Conservation (phyloP, 306 rosid genomes). For the Senna tora region DNA sequence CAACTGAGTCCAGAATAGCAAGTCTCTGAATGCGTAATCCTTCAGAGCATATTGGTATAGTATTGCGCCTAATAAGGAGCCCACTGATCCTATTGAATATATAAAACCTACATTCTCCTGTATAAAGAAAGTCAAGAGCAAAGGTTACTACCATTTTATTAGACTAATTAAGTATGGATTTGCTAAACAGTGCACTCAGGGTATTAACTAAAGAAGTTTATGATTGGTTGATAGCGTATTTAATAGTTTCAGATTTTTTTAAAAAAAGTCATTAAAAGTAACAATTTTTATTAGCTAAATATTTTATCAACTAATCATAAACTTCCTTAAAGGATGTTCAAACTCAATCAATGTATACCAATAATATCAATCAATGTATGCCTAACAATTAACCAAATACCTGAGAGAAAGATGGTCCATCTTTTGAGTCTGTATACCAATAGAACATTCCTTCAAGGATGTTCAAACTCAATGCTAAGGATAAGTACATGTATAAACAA, state of each 20-base stretch:
- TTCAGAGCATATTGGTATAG: conserved; percentile 84
- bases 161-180: background rate
- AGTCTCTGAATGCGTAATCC: conserved; percentile 82
- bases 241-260: no score
- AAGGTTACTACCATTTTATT: conserved; percentile 29
- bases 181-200: no score
- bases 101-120: conserved; percentile 91
- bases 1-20: conserved; percentile 94
- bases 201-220: no score
- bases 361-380: background rate
- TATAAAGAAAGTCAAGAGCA: conserved; percentile 36
- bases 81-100: conserved; percentile 80
- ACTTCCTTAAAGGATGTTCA: no score
- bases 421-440: conserved; percentile 87
- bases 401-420: conserved; percentile 88
- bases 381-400: conserved; percentile 45
- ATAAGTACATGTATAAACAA: conserved; percentile 82
- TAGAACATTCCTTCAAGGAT: conserved; percentile 90
- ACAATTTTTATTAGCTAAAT: no score
- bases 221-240: no score
- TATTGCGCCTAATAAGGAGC: conserved; percentile 84
- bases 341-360: no score
- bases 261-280: no score
- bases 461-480: conserved; percentile 80
- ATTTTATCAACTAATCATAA: no score